Evolutionary conservation across 306 rosid genomes (phyloP).

Genomic region (Elaeagnus macrophylla): DNA sequence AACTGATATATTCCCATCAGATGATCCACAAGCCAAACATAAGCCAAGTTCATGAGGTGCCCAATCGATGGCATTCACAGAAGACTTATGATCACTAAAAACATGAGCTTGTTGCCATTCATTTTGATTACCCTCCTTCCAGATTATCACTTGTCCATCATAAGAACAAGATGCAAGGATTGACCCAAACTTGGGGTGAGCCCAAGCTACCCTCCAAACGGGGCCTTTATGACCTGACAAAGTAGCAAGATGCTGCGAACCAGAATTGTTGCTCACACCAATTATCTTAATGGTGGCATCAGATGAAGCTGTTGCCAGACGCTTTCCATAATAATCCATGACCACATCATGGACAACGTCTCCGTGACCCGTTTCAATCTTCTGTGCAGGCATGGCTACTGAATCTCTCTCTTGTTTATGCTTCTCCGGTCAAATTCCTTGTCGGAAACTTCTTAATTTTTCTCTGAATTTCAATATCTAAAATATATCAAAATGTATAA

Average conservation of each 20-base stretch:
- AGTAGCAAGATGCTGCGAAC: constrained; percentile 76
- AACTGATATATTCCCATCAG: constrained; percentile 81
- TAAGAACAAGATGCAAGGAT: constrained; percentile 81
- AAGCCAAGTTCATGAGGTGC: constrained; percentile 93
- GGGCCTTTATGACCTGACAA: constrained; percentile 76
- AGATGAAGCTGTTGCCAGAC: constrained; percentile 83
- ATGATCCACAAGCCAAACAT: constrained; percentile 81
- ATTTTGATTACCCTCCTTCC: constrained; percentile 91
- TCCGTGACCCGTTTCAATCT: constrained; percentile 88
- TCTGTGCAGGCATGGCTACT: constrained; percentile 57
- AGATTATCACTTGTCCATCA: constrained; percentile 68
- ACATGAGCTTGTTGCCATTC: constrained; percentile 83
- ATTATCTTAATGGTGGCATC: constrained; percentile 73
- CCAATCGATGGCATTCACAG: constrained; percentile 90
- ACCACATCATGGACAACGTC: constrained; percentile 70
- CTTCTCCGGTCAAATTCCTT: constrained; percentile 4
- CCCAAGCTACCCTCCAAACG: constrained; percentile 90
- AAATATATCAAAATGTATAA: background rate
- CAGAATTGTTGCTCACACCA: constrained; percentile 51
- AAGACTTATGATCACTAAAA: constrained; percentile 66
- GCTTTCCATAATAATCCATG: constrained; percentile 87
- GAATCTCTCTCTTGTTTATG: background rate
- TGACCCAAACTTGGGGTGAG: constrained; percentile 88
- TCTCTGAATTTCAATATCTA: constrained; percentile 10
- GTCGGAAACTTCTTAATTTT: background rate